Percentiles rank a stretch among this genome's conserved stretches.
Evolutionary conservation across 2,329 filamentous ascomycete genomes (phyloP).

Genomic region (Colletotrichum lupini): DNA sequence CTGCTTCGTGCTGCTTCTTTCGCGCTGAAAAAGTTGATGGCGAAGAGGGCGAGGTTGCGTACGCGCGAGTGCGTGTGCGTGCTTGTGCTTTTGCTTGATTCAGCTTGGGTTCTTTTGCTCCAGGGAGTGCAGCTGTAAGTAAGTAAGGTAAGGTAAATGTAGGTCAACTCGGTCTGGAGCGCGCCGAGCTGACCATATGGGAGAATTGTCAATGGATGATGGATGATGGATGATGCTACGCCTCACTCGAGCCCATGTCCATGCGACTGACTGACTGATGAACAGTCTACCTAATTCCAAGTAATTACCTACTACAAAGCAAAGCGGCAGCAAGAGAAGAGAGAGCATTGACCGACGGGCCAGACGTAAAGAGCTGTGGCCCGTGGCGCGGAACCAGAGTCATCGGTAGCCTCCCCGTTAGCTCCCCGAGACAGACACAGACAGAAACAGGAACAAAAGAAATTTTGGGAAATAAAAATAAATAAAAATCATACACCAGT

Average conservation of each 20-base stretch:
- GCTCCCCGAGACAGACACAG: not conserved
- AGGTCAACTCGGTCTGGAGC: not conserved
- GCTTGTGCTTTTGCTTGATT: not conserved
- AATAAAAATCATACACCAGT: not conserved
- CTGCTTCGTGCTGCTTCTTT: not conserved
- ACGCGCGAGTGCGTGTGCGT: not conserved
- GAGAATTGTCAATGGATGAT: not conserved
- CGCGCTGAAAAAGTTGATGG: not conserved
- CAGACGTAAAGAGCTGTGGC: constrained; percentile 10
- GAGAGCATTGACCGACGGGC: not conserved
- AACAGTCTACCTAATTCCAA: no score
- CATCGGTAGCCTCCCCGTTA: constrained; percentile 1
- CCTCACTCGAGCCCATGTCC: not conserved
- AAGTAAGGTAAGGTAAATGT: not conserved
- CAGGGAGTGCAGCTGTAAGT: not conserved
- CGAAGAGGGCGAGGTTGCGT: not conserved
- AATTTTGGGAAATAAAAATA: not conserved
- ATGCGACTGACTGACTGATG: not conserved
- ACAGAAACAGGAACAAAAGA: not conserved
- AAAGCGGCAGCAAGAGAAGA: not conserved
- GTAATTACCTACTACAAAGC: not conserved
- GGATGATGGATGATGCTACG: not conserved
- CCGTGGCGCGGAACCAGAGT: constrained; percentile 6
- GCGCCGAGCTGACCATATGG: not conserved
- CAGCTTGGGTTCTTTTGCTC: not conserved